Evolutionary conservation across 169 alveolate genomes (phyloP).

Genomic region (Nephromyces sp.): DNA sequence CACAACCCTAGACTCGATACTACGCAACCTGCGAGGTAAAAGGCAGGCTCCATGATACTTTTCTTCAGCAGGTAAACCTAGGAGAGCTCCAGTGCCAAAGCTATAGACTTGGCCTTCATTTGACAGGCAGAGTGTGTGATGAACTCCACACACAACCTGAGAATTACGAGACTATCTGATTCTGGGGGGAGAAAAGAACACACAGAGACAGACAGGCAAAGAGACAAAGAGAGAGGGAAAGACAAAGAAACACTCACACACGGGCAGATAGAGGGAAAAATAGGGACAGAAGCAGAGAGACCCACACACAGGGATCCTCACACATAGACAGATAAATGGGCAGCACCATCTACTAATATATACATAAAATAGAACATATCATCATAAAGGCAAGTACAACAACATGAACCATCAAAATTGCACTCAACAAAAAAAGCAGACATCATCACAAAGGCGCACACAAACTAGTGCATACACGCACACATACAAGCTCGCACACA

Average conservation of each 20-base stretch:
- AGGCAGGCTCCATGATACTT: background rate
- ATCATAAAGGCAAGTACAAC: background rate
- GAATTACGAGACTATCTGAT: too few relatives aligned
- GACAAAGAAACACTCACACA: constrained; percentile 14
- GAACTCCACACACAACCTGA: constrained; percentile 47
- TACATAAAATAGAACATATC: background rate
- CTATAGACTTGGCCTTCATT: constrained; percentile 34
- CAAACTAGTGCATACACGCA: background rate
- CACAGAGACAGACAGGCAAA: too few relatives aligned
- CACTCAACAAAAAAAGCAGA: background rate
- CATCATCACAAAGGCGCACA: background rate
- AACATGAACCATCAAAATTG: background rate
- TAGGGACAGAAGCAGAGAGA: background rate
- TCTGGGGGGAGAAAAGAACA: too few relatives aligned
- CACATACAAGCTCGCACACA: background rate
- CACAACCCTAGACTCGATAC: constrained; percentile 11
- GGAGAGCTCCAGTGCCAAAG: constrained; percentile 38
- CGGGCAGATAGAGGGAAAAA: background rate
- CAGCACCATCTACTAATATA: background rate
- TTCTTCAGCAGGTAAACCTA: constrained; percentile 14
- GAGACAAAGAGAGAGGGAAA: background rate
- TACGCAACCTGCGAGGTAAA: constrained; percentile 1
- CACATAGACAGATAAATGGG: background rate
- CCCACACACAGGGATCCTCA: background rate
- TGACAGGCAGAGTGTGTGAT: constrained; percentile 38